Percentiles rank a stretch among this genome's conserved stretches.
Evolutionary conservation across 176 grass and related monocot species (phyloP).

Genomic region (Oryza nivara): DNA sequence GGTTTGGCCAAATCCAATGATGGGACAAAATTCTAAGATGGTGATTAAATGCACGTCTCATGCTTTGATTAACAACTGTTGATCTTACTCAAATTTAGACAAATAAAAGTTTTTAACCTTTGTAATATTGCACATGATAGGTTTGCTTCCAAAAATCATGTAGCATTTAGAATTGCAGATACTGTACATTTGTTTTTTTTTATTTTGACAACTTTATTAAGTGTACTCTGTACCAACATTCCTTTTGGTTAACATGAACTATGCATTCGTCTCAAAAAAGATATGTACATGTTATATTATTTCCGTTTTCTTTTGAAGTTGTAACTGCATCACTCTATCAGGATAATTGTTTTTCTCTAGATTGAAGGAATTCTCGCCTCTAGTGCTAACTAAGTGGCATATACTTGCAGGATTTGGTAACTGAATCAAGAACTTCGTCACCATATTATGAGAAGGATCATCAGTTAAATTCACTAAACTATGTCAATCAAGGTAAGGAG

Average conservation of each 20-base stretch:
- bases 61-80: not conserved
- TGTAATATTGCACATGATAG: not conserved
- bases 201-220: not conserved
- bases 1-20: no score
- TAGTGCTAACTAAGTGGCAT: conserved; percentile 1
- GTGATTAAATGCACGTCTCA: not conserved
- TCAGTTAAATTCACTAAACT: conserved; percentile 41
- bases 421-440: conserved; percentile 39
- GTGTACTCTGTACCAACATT: not conserved
- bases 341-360: not conserved
- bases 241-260: not conserved
- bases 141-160: not conserved
- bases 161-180: not conserved
- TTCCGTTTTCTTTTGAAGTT: conserved; percentile 4
- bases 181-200: not conserved
- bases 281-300: not conserved
- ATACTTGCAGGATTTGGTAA: conserved; percentile 48
- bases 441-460: conserved; percentile 44
- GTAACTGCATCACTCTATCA: not conserved
- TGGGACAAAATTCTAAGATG: no score
- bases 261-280: not conserved
- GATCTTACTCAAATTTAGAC: not conserved
- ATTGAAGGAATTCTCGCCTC: not conserved
- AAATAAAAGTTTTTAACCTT: not conserved
- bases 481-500: conserved; percentile 53